Base-by-base conservation (phyloP, 2,329 filamentous ascomycete species). In the Penicillium sp. region DNA sequence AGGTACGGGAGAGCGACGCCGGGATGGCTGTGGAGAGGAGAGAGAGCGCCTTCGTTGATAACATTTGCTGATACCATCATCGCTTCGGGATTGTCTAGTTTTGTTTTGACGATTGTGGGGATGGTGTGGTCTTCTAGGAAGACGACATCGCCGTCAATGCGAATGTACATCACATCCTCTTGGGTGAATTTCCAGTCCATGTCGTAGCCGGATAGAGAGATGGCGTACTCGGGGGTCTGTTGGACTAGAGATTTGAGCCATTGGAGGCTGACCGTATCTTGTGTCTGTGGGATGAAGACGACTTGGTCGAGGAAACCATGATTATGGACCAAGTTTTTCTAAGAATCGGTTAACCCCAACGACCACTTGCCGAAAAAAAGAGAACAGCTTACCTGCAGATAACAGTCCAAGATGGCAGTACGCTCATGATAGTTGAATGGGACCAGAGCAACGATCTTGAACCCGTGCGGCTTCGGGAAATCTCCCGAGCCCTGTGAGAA, bases 61-160 rank as follows among this genome's bases (percentile, higher is more conserved):
- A 87, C 76, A 61, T 86, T 85, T 51, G 83, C 83, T 2, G 82
- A 83, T 14, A 86, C 80, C 47, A 81, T 73, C 61, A 79, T 79
- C 27, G 78, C 78, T 40, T 83, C 78, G 7, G 83, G 81, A 35
- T 85, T 77, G 4, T 79, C 75, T 50, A 83, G 69, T 60, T 81
- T 82, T 19, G 81, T 83, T 61, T 82, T 81, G 31, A 85, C 77
- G 6, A 87, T 75, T 3, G 82, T 80, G 2, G 82, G 78, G 50
- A 87, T 83, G 24, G 80, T 76, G 54, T 76, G 71, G 50, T 79
- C 75, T 56, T 78, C 76, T 13, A 80, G 63, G 56, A 73, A 81
- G 31, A 79, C 68, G 50, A 76, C 66, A 52, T 79, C 77, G 2
- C 78, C 78, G 56, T 79, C 78, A 41, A 80, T 78, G 62, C 76